Conservation (phyloP, 768 basidiomycete genomes). For the Lyophyllum semitale region DNA sequence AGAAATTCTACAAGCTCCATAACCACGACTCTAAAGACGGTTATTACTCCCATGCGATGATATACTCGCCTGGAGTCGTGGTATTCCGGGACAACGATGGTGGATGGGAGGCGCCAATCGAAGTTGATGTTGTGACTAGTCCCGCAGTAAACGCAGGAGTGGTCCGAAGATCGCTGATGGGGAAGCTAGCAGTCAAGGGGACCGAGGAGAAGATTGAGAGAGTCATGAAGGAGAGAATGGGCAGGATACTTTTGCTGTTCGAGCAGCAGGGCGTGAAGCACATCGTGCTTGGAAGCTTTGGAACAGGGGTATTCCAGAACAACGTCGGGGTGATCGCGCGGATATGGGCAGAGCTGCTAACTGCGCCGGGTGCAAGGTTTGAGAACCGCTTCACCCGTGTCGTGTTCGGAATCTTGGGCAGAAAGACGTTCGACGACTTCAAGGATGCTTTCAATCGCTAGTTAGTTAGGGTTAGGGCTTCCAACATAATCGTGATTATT, state of each 20-base stretch:
- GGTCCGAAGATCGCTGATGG: conserved; percentile 30
- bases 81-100: conserved; percentile 68
- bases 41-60: conserved; percentile 78
- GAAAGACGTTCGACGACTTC: conserved; percentile 30
- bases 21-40: conserved; percentile 46
- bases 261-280: conserved; percentile 59
- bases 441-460: conserved; percentile 10
- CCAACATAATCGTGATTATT: conserved; percentile 28
- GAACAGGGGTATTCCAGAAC: conserved; percentile 79
- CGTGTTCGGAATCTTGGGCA: conserved; percentile 60
- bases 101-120: conserved; percentile 53
- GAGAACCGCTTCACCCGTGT: conserved; percentile 58
- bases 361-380: conserved; percentile 52
- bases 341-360: conserved; percentile 66
- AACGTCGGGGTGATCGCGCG: conserved; percentile 55
- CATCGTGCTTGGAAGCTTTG: conserved; percentile 74
- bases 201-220: conserved; percentile 44
- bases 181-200: conserved; percentile 14
- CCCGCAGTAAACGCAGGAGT: conserved; percentile 74
- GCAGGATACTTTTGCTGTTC: conserved; percentile 63
- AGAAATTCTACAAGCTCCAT: conserved; percentile 67
- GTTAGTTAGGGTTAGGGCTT: conserved; percentile 23
- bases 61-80: conserved; percentile 66
- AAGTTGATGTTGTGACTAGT: conserved; percentile 68
- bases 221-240: conserved; percentile 74